These are phyloP conservation scores for Misopates orontium DNA, from an alignment of 257 asterid genomes.

Conservation along the genomic window DNA sequence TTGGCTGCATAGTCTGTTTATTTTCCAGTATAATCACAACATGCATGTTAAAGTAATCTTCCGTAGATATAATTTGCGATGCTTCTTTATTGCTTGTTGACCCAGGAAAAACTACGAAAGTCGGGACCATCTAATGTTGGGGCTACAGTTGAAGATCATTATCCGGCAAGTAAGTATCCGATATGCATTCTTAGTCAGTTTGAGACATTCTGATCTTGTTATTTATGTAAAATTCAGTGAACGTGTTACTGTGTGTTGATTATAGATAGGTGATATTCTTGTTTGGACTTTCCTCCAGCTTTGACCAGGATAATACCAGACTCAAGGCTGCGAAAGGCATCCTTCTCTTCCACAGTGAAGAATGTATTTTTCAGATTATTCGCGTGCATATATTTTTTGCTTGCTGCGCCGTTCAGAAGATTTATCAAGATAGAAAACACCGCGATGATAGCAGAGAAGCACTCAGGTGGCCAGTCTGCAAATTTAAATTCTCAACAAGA, in stretches of 20 bases:
- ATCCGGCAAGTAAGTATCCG: slow-evolving; percentile 53
- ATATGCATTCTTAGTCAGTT: slow-evolving; percentile 14
- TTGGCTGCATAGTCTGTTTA: neutral
- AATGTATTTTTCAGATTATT: slow-evolving; percentile 48
- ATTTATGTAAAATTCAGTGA: too few species aligned
- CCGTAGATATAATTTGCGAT: neutral
- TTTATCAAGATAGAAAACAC: slow-evolving; percentile 37
- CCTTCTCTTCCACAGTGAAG: slow-evolving; percentile 33
- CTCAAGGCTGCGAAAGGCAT: slow-evolving; percentile 39
- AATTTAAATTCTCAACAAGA: slow-evolving; percentile 40
- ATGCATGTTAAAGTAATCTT: neutral
- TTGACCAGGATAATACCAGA: slow-evolving; percentile 31
- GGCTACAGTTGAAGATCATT: slow-evolving; percentile 34
- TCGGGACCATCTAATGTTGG: slow-evolving; percentile 37
- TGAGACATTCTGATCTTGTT: slow-evolving; percentile 1
- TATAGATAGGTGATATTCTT: slow-evolving; percentile 13
- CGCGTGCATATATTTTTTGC: slow-evolving; percentile 47
- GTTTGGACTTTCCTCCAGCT: slow-evolving; percentile 40
- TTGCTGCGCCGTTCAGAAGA: slow-evolving; percentile 41
- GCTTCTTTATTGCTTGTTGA: slow-evolving; percentile 3
- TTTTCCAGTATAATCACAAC: neutral
- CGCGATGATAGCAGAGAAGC: slow-evolving; percentile 30
- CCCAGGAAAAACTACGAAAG: slow-evolving; percentile 44
- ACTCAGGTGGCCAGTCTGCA: slow-evolving; percentile 28
- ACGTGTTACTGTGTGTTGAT: too few species aligned